A percentile compares a stretch with the other conserved stretches of the same genome.
phyloP scores from a whole-genome alignment of 257 asterid species.

The Solanum sitiens region DNA sequence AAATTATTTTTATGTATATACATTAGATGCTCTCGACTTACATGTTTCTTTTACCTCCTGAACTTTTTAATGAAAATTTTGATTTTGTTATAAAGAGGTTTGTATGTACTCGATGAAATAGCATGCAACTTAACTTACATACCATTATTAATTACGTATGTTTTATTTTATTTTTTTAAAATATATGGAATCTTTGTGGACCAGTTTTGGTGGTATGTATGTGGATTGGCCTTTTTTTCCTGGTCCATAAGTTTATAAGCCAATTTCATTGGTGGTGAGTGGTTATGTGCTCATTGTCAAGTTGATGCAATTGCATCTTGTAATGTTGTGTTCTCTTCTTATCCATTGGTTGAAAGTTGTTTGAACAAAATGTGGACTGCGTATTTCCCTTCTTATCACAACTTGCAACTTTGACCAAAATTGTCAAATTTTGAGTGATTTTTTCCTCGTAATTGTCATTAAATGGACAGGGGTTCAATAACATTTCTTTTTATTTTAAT shows the following conservation, averaged over 20 bases:
- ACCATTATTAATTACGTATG: not conserved
- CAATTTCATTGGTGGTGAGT: constrained; percentile 4
- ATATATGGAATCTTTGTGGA: not conserved
- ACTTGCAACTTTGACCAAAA: not conserved
- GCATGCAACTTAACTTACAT: not conserved
- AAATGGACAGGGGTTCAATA: not conserved
- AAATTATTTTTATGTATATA: too few relatives aligned
- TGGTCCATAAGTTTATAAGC: constrained; percentile 15
- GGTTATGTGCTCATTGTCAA: not conserved
- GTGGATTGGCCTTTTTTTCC: not conserved
- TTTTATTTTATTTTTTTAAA: not conserved
- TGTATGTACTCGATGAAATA: too few relatives aligned
- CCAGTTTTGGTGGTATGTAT: not conserved
- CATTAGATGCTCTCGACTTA: too few relatives aligned
- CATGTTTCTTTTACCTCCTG: not conserved
- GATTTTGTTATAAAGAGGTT: too few relatives aligned
- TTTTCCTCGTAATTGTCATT: not conserved
- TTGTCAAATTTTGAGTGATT: not conserved
- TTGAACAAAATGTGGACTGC: not conserved
- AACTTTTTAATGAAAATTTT: not conserved
- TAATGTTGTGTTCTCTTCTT: not conserved
- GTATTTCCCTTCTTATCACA: not conserved
- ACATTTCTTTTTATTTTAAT: not conserved
- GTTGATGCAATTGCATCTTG: not conserved
- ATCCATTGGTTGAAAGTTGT: not conserved